Evolutionary conservation across 208 protist species (phyloP), one percentile per base, ranked within the genome.

Genomic region (Herpetomonas tarakana): DNA sequence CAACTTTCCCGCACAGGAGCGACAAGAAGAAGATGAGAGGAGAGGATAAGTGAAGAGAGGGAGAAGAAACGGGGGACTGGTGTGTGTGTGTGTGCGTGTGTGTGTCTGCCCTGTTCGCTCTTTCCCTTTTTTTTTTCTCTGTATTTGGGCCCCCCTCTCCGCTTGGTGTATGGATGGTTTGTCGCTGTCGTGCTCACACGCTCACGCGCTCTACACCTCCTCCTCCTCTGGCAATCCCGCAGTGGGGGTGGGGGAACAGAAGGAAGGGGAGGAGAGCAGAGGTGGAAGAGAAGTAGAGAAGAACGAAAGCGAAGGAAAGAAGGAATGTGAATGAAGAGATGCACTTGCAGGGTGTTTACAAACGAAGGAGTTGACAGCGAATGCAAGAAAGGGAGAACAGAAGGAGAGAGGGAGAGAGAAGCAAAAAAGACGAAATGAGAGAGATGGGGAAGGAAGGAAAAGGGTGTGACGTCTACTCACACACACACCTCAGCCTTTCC

Each of bases 281-380:
- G 7, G 7, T 14, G 22, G 28, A 29, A 29, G 7, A 41, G 28
- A 41, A 41, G 16, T 41, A 14, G 35, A 21, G 22, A 60, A 52
- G 53, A 24, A 16, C 30, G 2, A 52, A 56, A 7, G 62, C 35
- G 26, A 62, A 51, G 2, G 1, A 59, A 27, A 52, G 46, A 41
- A 47, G 26, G 28, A 4, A 63, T 62, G 52, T 29, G 29, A 70
- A 65, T 3, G 35, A 27, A 51, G 35, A 52, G 41, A 49, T 26
- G 22, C 16, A 49, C 54, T 45, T n/a, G n/a, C 29, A 27, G 52
- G 62, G 22, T 31, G 27, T 6, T 19, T 19, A n/a, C 19, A 69
- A 1, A 2, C 2, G 18, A 52, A 21, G 19, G n/a, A 30, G 26
- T 1, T 21, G 12, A 38, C n/a, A 18, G 9, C 45, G 45, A 7